Base-by-base conservation (phyloP, 148 eudicot species). In the Amaranthus hypochondriacus region DNA sequence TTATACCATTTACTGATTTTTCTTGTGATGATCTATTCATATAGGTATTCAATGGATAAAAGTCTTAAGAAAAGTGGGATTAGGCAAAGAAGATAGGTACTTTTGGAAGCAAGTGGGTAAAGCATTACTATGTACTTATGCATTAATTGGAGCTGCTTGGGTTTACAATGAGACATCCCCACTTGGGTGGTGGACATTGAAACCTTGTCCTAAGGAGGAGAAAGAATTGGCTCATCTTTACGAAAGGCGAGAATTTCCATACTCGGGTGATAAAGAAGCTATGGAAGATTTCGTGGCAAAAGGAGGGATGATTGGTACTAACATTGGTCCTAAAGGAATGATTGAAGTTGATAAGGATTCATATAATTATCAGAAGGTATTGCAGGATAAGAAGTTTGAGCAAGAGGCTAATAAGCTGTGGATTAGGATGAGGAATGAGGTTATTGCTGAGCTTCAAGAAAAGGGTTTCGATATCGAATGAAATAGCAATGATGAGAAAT, bases 281-380 rank as follows among this genome's bases (percentile, higher is more conserved):
- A 93, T 93, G 98, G 86, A 87, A 66, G 97, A 93, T 82, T 91
- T 93, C 66, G 44, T 93, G 11, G 79, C 86, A 0, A 89, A 91
- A 65, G 98, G 98, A 15, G 98, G 98, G 66, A 93, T 93, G 98
- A 93, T 93, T 70, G 98, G 98, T 5, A 93, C 97, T 7, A 84
- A 87, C 0, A 91, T 93, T 48, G 97, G 93, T 5, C 95, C 98
- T 1, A 91, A 88, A 84, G 98, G 98, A 51, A 54, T 82, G 60
- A 65, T 89, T 4, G 97, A 93, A 70, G 70, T 77, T 8, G 97
- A 93, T 67, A 87, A 84, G 69, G 93, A 89, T 74, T 62, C 87
- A 7, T 60, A 59, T 9, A 91, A 93, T 74, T 91, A 80, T 84
- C 95, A 89, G 89, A 88, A 89, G 75, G 87, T 77, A 53, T 82